A percentile compares a stretch with the other conserved stretches of the same genome.
These are phyloP conservation scores for Nannizziopsis arthrosporioides DNA, from an alignment of 2,329 filamentous ascomycete genomes.

Conservation along the genomic window DNA sequence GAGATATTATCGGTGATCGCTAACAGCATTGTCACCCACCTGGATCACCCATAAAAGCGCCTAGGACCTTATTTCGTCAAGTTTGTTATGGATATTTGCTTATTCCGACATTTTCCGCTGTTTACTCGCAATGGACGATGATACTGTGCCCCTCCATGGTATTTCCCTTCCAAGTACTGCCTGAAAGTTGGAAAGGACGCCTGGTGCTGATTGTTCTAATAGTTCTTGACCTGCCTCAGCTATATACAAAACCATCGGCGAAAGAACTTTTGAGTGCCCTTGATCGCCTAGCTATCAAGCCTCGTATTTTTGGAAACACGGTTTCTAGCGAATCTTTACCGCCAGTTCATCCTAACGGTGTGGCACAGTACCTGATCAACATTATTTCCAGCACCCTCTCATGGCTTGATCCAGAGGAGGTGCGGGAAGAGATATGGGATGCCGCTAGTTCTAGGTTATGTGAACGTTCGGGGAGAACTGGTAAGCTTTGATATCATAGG, in stretches of 20 bases:
- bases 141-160: constrained; percentile 5
- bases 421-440: constrained; percentile 49
- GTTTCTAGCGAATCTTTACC: constrained; percentile 19
- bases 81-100: too few species aligned
- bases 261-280: constrained; percentile 54
- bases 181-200: background rate
- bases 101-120: too few species aligned
- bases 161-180: background rate
- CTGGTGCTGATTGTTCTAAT: background rate
- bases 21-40: too few species aligned
- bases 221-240: constrained; percentile 68
- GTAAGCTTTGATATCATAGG: constrained; percentile 29
- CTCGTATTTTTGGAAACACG: constrained; percentile 37
- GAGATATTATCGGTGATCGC: too few species aligned
- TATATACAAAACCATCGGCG: constrained; percentile 63
- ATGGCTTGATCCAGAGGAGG: constrained; percentile 37
- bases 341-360: constrained; percentile 30
- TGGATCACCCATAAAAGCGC: too few species aligned
- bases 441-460: constrained; percentile 67
- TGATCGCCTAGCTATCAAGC: constrained; percentile 53
- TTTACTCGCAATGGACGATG: constrained; percentile 5
- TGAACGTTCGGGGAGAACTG: constrained; percentile 70
- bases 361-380: constrained; percentile 37
- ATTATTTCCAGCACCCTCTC: constrained; percentile 36
- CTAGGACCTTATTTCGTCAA: too few species aligned